phyloP scores from a whole-genome alignment of 2,329 filamentous ascomycete species.

The Aureobasidium mangrovei region DNA sequence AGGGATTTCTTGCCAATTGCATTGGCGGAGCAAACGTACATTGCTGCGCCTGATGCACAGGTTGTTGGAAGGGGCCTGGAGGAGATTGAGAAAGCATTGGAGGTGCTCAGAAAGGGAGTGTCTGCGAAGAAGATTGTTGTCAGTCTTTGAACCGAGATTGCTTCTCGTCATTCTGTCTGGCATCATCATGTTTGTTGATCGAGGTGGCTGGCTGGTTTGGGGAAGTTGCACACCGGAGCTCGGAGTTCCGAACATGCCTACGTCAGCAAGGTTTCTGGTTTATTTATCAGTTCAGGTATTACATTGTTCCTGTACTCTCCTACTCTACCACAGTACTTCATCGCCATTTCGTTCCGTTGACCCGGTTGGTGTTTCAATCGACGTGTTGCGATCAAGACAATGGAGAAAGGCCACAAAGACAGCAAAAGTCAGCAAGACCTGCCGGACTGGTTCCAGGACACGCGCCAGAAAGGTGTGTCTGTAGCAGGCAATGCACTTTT shows the following conservation, averaged over 20 bases:
- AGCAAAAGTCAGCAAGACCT: constrained; percentile 3
- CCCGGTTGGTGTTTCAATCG: not conserved
- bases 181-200: too few relatives aligned
- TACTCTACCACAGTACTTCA: too few relatives aligned
- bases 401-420: not conserved
- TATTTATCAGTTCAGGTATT: too few relatives aligned
- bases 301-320: too few relatives aligned
- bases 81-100: constrained; percentile 18
- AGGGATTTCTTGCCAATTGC: constrained; percentile 24
- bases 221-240: too few relatives aligned
- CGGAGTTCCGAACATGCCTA: too few relatives aligned
- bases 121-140: constrained; percentile 21
- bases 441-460: constrained; percentile 16
- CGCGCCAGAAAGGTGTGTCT: constrained; percentile 12
- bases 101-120: constrained; percentile 16
- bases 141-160: not conserved
- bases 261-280: too few relatives aligned
- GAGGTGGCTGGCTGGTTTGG: too few relatives aligned
- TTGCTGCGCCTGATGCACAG: constrained; percentile 21
- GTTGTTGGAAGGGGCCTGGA: constrained; percentile 21
- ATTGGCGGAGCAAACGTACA: constrained; percentile 26
- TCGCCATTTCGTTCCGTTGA: not conserved
- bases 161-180: too few relatives aligned
- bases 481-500: constrained; percentile 17
- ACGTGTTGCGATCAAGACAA: not conserved